These are phyloP conservation scores for Pseudonitzschia delicatissima DNA, from an alignment of 108 stramenopile species.

Conservation along the genomic window DNA sequence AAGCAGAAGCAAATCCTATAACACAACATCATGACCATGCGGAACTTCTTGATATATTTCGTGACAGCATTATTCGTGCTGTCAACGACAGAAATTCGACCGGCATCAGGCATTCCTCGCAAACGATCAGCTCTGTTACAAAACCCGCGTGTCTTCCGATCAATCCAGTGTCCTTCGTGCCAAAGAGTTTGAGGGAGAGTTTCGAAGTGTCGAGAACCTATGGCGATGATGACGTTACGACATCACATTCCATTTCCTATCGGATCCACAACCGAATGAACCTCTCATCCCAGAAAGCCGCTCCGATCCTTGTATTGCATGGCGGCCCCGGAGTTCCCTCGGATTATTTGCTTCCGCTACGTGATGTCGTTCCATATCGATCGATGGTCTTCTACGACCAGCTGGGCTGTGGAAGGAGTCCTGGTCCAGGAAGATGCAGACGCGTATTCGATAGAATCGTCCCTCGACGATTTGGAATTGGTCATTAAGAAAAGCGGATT, in stretches of 20 bases:
- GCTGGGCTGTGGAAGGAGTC: slow-evolving; percentile 56
- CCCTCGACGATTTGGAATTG: slow-evolving; percentile 48
- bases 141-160: background rate
- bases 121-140: too few relatives aligned
- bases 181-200: background rate
- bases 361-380: slow-evolving; percentile 37
- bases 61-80: too few relatives aligned
- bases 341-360: slow-evolving; percentile 56
- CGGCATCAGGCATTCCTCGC: too few relatives aligned
- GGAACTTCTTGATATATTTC: too few relatives aligned
- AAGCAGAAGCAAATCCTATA: too few relatives aligned
- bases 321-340: slow-evolving; percentile 69
- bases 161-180: background rate
- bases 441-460: slow-evolving; percentile 41
- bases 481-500: slow-evolving; percentile 41
- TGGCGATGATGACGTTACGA: background rate
- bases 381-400: slow-evolving; percentile 70
- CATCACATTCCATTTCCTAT: background rate
- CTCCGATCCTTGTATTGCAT: slow-evolving; percentile 54
- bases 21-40: too few relatives aligned
- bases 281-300: background rate
- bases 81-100: too few relatives aligned
- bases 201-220: slow-evolving; percentile 3
- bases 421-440: slow-evolving; percentile 37
- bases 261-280: slow-evolving; percentile 2